Evolutionary conservation across 2,329 filamentous ascomycete species (phyloP).

Genomic region (Parasarocladium wereldwijsianum): DNA sequence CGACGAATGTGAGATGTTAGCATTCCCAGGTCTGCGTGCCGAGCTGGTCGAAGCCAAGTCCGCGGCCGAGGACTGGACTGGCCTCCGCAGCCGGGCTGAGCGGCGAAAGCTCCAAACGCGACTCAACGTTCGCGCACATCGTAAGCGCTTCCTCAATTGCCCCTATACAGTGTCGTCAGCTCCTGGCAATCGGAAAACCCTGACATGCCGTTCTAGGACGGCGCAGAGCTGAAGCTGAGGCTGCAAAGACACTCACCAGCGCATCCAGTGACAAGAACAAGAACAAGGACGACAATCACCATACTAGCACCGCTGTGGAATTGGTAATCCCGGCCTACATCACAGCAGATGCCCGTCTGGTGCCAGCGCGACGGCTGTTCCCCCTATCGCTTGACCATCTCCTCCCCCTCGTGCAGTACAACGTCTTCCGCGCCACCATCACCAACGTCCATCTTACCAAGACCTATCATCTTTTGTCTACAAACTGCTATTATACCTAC

Average conservation of each 20-base stretch:
- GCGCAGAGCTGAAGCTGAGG: no score
- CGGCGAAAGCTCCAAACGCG: not conserved
- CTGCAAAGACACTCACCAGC: not conserved
- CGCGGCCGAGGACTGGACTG: not conserved
- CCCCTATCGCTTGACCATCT: not conserved
- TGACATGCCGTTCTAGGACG: no score
- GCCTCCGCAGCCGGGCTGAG: not conserved
- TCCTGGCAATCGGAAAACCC: no score
- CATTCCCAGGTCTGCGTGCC: not conserved
- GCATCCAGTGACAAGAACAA: not conserved
- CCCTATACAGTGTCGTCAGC: no score
- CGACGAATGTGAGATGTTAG: not conserved
- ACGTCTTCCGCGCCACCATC: constrained; percentile 1
- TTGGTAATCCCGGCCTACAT: not conserved
- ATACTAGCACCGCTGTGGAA: no score
- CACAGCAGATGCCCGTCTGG: not conserved
- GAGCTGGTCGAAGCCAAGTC: not conserved
- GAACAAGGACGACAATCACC: not conserved
- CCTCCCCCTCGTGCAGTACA: not conserved
- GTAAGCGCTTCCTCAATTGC: no score
- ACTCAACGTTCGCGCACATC: constrained; percentile 1
- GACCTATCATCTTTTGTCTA: not conserved
- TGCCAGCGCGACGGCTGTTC: not conserved
- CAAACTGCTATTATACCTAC: not conserved
- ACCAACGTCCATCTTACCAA: not conserved